phyloP scores from a whole-genome alignment of 257 asterid species.

The Dorcoceras hygrometricum region DNA sequence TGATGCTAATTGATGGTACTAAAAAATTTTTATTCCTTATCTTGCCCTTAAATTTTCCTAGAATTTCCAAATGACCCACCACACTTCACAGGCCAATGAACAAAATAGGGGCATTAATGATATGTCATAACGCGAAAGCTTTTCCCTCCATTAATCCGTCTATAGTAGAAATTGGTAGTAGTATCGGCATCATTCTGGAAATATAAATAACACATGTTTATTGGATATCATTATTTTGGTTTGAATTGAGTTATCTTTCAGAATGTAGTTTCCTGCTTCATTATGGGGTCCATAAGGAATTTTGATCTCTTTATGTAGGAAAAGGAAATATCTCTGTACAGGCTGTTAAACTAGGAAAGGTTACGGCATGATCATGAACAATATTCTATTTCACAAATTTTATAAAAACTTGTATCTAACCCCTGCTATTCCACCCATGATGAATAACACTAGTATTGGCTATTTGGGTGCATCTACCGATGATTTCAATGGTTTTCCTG shows the following conservation, averaged over 20 bases:
- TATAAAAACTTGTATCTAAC: neutral
- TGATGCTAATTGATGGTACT: no score
- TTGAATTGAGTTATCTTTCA: neutral
- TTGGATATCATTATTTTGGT: slow-evolving; percentile 1
- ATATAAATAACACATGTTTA: neutral
- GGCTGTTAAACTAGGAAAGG: neutral
- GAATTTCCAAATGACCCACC: no score
- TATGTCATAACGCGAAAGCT: no score
- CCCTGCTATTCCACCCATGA: neutral
- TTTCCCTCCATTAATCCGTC: no score
- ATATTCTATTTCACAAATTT: neutral
- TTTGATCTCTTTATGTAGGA: neutral
- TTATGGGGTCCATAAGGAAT: neutral
- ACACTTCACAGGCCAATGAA: no score
- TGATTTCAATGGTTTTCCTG: neutral
- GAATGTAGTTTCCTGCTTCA: slow-evolving; percentile 10
- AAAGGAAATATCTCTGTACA: neutral
- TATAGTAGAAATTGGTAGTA: no score
- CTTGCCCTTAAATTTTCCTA: no score
- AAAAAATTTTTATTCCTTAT: no score
- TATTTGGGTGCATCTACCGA: neutral
- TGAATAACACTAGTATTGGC: neutral
- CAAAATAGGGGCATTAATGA: no score
- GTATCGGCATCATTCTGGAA: neutral
- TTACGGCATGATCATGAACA: neutral